Base-by-base conservation (phyloP, 495 filamentous ascomycete genomes). In the Cercophora sp. region DNA sequence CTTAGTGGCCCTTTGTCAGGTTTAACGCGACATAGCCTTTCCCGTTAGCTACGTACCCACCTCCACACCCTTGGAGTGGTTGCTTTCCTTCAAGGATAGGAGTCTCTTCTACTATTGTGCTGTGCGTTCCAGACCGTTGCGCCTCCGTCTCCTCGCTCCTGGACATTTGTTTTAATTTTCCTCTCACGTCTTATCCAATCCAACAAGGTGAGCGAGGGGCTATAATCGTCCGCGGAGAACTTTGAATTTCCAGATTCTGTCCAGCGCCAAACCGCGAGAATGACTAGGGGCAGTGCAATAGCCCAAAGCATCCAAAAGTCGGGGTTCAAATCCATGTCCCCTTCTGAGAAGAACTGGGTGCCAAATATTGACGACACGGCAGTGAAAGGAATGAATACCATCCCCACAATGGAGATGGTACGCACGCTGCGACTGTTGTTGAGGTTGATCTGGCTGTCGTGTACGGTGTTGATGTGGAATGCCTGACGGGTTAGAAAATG, bases 361-460 rank as follows among this genome's bases (percentile, higher is more conserved):
- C 35, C 35, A 39, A 39, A 39, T 5, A 39, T 39, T 8, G 35
- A 39, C 8, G 20, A 26, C 2, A 45, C 20, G 22, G 42, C 20
- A 13, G 22, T 18, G 42, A 45, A 45, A 24, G 42, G 42, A 24
- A 45, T 45, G 13, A 45, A 45, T 2, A 45, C 42, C 42, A 45
- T 45, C 15, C 42, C 20, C 2, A 45, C 42, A 5, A 45, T 45
- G 42, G 42, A 45, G 15, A 45, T 45, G 2, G 29, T 27, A 18
- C 42, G 42, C 5, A 45, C 42, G 42, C 42, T 45, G 2, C 42
- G 42, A 15, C 42, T 45, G 22, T 27, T 45, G 20, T 15, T 2
- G 42, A 45, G 42, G 42, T 45, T 45, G 19, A 45, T 24, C 35
- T 39, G 35, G 16, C 35, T 39, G 35, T 39, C 35, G 16, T 39